Evolutionary conservation across 441 rosid species (phyloP), one percentile per base, ranked within the genome.

Genomic region (Capsella rubella): DNA sequence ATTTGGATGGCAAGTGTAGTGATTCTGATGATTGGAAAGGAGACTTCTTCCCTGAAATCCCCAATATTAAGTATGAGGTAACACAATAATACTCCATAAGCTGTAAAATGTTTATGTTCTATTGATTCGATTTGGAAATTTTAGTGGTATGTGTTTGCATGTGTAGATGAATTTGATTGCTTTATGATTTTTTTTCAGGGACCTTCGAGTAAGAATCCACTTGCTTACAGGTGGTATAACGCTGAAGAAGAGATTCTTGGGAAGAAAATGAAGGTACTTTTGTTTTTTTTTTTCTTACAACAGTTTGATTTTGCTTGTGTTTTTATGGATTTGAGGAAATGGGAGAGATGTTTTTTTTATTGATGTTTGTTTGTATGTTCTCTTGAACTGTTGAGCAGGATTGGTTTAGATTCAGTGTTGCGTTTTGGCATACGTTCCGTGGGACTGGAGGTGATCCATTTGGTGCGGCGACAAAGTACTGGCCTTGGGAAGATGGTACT

Each of bases 401-500:
- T 47, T 95, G 99, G 99, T 71, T 95, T 87, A 87, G 99, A 80
- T 95, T 95, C 76, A 95, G 97, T 78, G 89, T 95, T 66, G 98
- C 98, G 55, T 95, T 95, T 84, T 91, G 99, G 99, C 99, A 95
- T 81, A 93, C 98, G 5, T 95, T 95, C 76, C 88, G 96, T 54
- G 99, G 99, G 49, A 84, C 92, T 9, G 98, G 98, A 60, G 89
- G 76, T 37, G 98, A 93, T 28, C 96, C 93, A 0, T 95, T 95
- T 81, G 96, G 99, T 78, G 89, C 91, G 0, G 84, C 92, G 40
- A 93, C 98, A 11, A 95, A 95, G 80, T 66, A 8, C 73, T 95
- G 99, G 98, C 98, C 98, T 4, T 93, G 98, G 99, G 98, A 91
- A 86, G 97, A 95, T 80, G 96, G 97, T 63, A 91, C 98, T 28